These are phyloP conservation scores for Xerocomellus dryophilus DNA, from an alignment of 768 basidiomycete species.

Conservation along the genomic window DNA sequence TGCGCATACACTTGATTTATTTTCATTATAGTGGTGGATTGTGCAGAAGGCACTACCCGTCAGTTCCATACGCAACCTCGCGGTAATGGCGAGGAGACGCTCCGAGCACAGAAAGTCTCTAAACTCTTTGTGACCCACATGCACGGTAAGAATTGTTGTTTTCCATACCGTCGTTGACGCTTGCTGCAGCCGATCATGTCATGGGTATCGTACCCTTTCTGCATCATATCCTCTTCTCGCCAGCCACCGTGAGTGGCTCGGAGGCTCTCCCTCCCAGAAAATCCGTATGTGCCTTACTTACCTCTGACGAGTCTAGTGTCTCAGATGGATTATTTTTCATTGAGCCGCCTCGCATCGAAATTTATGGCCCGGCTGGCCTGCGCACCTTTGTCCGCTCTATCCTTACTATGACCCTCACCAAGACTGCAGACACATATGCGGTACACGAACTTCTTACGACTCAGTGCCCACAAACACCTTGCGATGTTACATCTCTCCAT, in stretches of 20 bases:
- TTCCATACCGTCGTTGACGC: background rate
- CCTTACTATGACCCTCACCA: constrained; percentile 64
- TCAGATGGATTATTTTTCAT: background rate
- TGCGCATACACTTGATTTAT: constrained; percentile 1
- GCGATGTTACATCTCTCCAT: constrained; percentile 49
- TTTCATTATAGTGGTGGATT: constrained; percentile 64
- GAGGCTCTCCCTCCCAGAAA: constrained; percentile 11
- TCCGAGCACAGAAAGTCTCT: constrained; percentile 47
- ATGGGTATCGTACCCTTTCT: constrained; percentile 72
- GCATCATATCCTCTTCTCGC: constrained; percentile 54
- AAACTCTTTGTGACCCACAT: constrained; percentile 85
- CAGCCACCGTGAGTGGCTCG: constrained; percentile 21
- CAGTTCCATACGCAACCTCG: constrained; percentile 62
- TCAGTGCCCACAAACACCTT: constrained; percentile 53
- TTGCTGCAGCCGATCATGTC: constrained; percentile 59
- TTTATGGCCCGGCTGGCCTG: constrained; percentile 79
- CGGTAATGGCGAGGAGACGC: constrained; percentile 22
- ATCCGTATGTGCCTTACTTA: constrained; percentile 6
- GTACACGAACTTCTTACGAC: constrained; percentile 74
- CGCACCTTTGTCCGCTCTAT: constrained; percentile 71
- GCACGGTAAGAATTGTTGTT: constrained; percentile 51
- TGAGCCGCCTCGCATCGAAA: constrained; percentile 53
- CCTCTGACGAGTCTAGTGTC: background rate
- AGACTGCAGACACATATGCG: constrained; percentile 57
- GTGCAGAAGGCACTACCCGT: constrained; percentile 75